Conservation (phyloP, 116 monocot species). For the Posidonia oceanica region DNA sequence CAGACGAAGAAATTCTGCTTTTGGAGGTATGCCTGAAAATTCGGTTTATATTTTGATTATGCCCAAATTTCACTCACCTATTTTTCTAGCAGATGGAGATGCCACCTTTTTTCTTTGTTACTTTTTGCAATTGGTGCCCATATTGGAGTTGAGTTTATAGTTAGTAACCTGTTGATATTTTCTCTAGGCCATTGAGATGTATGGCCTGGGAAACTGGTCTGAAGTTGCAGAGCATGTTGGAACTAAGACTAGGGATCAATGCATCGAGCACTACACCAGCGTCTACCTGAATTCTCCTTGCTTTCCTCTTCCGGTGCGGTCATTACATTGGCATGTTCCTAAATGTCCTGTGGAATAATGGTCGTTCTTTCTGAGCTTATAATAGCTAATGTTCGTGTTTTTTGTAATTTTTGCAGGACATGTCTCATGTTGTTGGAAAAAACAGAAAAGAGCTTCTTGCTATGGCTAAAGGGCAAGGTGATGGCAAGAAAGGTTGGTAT, state of each 20-base stretch:
- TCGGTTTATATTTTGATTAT: background rate
- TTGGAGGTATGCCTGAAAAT: constrained; percentile 60
- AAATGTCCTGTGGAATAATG: background rate
- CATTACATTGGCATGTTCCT: background rate
- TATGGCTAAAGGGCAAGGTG: constrained; percentile 94
- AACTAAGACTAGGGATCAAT: constrained; percentile 80
- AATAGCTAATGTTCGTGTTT: background rate
- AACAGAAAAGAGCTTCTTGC: constrained; percentile 99
- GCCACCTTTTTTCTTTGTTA: background rate
- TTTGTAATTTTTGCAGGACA: constrained; percentile 46
- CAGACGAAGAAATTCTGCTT: constrained; percentile 98
- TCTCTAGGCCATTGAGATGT: constrained; percentile 96
- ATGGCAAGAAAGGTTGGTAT: constrained; percentile 76
- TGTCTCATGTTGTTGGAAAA: constrained; percentile 98
- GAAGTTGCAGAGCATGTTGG: constrained; percentile 99
- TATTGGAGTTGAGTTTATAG: background rate
- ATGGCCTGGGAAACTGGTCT: constrained; percentile 93
- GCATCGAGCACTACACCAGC: constrained; percentile 85
- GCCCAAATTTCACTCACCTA: background rate
- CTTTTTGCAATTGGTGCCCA: background rate
- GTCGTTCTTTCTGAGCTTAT: background rate
- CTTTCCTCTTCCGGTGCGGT: constrained; percentile 87
- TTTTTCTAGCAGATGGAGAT: background rate
- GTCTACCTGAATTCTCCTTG: constrained; percentile 90
- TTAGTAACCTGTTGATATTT: constrained; percentile 2